Percentiles rank a stretch among this genome's conserved stretches.
These are phyloP conservation scores for Luffa acutangula DNA, from an alignment of 306 rosid species.

Conservation along the genomic window DNA sequence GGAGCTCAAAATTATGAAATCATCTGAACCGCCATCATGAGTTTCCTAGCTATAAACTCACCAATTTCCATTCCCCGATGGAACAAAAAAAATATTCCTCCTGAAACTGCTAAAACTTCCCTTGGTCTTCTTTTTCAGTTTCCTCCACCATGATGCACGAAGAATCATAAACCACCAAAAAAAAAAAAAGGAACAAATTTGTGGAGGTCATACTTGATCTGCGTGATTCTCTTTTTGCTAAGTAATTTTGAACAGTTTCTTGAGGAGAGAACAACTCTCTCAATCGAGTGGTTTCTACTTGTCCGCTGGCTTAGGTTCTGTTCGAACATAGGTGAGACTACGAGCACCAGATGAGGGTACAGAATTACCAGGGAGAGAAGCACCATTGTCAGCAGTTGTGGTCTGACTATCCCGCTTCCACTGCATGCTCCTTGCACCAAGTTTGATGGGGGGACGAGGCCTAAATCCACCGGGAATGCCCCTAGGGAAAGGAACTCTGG, in stretches of 20 bases:
- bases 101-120: background rate
- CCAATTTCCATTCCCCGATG: background rate
- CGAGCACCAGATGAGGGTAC: constrained; percentile 35
- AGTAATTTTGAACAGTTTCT: background rate
- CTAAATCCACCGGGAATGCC: constrained; percentile 64
- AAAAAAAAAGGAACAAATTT: background rate
- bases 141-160: background rate
- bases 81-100: background rate
- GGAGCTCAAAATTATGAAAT: background rate
- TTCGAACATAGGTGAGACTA: constrained; percentile 75
- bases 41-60: background rate
- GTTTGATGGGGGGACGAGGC: constrained; percentile 50
- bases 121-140: background rate
- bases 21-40: constrained; percentile 4
- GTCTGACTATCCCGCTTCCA: constrained; percentile 85
- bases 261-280: background rate
- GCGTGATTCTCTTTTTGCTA: background rate
- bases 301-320: constrained; percentile 68
- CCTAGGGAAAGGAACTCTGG: constrained; percentile 59
- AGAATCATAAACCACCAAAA: background rate
- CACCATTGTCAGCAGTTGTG: constrained; percentile 30
- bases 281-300: constrained; percentile 32
- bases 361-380: constrained; percentile 22
- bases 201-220: background rate
- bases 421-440: constrained; percentile 80